Evolutionary conservation across 768 basidiomycete species (phyloP).

Genomic region (Russula ochroleuca): DNA sequence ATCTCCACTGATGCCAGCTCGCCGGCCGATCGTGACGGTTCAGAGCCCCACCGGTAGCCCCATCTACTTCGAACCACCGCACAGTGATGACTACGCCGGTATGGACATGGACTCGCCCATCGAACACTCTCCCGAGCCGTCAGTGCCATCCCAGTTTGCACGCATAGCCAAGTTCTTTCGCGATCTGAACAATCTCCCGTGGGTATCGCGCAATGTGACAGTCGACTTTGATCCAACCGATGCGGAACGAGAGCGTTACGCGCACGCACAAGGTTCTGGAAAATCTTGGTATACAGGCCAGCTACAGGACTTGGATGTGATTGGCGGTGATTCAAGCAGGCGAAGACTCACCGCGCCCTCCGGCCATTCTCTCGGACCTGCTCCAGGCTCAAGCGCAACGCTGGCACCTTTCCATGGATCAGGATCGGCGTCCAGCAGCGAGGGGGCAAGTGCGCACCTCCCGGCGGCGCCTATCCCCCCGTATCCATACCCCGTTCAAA

Average conservation of each 20-base stretch:
- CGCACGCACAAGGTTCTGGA: slow-evolving; percentile 1
- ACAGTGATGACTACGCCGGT: slow-evolving; percentile 19
- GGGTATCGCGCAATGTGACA: slow-evolving; percentile 24
- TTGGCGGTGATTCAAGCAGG: slow-evolving; percentile 9
- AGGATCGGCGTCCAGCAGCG: slow-evolving; percentile 22
- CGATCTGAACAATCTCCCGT: slow-evolving; percentile 25
- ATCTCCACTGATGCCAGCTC: slow-evolving; percentile 3
- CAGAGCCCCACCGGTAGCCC: slow-evolving; percentile 24
- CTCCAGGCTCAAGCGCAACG: slow-evolving; percentile 18
- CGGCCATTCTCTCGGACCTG: slow-evolving; percentile 9
- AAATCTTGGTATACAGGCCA: slow-evolving; percentile 27
- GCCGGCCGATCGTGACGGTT: slow-evolving; percentile 23
- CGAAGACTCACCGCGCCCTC: slow-evolving; percentile 16
- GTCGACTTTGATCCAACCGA: slow-evolving; percentile 25
- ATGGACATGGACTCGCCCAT: slow-evolving; percentile 24
- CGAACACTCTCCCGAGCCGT: slow-evolving; percentile 12
- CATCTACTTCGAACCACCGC: slow-evolving; percentile 19
- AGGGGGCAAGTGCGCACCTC: slow-evolving; percentile 6
- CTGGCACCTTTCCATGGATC: slow-evolving; percentile 15
- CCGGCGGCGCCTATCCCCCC: neutral
- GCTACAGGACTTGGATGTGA: slow-evolving; percentile 19
- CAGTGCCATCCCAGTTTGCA: slow-evolving; percentile 21
- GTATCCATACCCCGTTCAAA: slow-evolving; percentile 18
- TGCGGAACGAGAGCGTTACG: slow-evolving; percentile 11
- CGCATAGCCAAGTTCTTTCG: slow-evolving; percentile 26